phyloP scores from a whole-genome alignment of 352 stramenopile genomes.

The Globisporangium barbulae region DNA sequence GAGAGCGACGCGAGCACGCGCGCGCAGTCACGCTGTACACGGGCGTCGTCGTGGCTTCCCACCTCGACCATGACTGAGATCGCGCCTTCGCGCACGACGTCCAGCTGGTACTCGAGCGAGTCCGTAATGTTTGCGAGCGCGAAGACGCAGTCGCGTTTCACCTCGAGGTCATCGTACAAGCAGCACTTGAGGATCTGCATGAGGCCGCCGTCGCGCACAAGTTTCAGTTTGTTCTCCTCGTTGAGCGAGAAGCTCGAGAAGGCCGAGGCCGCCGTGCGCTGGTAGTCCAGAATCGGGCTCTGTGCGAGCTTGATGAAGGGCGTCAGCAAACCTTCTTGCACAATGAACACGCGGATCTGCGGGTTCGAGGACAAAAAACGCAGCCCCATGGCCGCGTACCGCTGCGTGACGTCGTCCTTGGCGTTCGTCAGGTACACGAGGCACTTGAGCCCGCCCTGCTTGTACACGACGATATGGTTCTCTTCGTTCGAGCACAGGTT shows the following conservation, averaged over 20 bases:
- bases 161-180: conserved; percentile 88
- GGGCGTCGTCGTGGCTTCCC: conserved; percentile 76
- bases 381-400: conserved; percentile 94
- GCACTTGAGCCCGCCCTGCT: conserved; percentile 89
- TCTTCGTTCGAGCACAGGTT: conserved; percentile 95
- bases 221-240: conserved; percentile 92
- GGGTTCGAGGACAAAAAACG: conserved; percentile 93
- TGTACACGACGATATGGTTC: conserved; percentile 91
- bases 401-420: conserved; percentile 89
- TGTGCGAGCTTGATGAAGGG: conserved; percentile 92
- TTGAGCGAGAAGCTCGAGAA: conserved; percentile 92
- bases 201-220: conserved; percentile 92
- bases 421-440: conserved; percentile 89
- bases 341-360: conserved; percentile 91
- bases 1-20: conserved; percentile 91
- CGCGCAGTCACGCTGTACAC: conserved; percentile 92
- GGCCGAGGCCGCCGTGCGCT: conserved; percentile 90
- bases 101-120: conserved; percentile 84
- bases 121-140: conserved; percentile 94
- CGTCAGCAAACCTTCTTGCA: conserved; percentile 87
- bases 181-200: conserved; percentile 89
- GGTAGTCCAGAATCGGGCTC: conserved; percentile 88
- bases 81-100: conserved; percentile 87
- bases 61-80: conserved; percentile 79
- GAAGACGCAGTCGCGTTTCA: conserved; percentile 91